Conservation (phyloP, 768 basidiomycete species). For the Pleurotus platypus region DNA sequence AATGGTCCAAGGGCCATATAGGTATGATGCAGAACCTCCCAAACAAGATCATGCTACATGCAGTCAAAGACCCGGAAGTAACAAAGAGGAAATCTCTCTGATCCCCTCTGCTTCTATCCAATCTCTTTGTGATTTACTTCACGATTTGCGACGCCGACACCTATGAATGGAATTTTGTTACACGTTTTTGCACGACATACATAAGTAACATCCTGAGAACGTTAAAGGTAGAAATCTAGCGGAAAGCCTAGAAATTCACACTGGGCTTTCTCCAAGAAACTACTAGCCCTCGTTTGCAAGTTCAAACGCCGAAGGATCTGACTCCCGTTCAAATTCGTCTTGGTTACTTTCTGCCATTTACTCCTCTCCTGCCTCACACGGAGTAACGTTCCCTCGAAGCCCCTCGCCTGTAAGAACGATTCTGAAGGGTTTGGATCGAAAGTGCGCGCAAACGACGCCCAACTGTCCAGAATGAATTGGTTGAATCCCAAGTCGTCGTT, state of each 20-base stretch:
- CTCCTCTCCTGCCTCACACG: conserved; percentile 22
- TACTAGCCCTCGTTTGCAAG: conserved; percentile 22
- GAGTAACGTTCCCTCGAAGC: conserved; percentile 31
- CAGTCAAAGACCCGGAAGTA: conserved; percentile 77
- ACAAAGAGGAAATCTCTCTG: conserved; percentile 42
- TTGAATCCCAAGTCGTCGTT: conserved; percentile 39
- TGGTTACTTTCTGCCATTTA: conserved; percentile 30
- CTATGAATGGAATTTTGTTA: too few species aligned
- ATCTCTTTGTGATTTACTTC: too few species aligned
- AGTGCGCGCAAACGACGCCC: conserved; percentile 44
- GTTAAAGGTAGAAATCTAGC: not conserved
- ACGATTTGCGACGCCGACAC: too few species aligned
- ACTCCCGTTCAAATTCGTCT: conserved; percentile 13
- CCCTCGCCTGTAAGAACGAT: conserved; percentile 37
- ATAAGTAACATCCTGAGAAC: not conserved
- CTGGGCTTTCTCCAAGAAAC: conserved; percentile 32
- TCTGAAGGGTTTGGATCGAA: conserved; percentile 43
- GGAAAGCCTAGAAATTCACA: conserved; percentile 34
- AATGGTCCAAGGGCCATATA: conserved; percentile 90
- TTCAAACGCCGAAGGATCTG: conserved; percentile 30
- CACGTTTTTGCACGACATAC: not conserved
- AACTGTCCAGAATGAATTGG: conserved; percentile 40
- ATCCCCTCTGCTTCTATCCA: too few species aligned
- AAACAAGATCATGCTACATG: conserved; percentile 83
- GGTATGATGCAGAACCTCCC: conserved; percentile 71